phyloP scores from a whole-genome alignment of 768 basidiomycete genomes.

The Pleurotus salmoneostramineus region DNA sequence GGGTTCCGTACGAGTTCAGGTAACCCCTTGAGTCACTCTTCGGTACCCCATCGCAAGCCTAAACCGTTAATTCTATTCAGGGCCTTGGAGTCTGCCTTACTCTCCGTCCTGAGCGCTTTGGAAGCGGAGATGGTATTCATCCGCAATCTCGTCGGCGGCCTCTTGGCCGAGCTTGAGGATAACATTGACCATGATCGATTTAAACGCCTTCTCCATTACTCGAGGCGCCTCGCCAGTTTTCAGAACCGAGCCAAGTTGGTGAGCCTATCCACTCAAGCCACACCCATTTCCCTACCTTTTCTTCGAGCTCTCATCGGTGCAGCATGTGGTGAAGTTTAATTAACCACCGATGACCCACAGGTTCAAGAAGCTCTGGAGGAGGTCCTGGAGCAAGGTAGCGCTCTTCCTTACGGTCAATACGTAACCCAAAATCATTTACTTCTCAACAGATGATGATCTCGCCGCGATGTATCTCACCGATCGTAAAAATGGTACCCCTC shows the following conservation, averaged over 20 bases:
- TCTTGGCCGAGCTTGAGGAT: conserved; percentile 91
- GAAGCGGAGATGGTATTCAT: conserved; percentile 97
- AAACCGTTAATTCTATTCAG: conserved; percentile 36
- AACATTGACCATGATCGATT: conserved; percentile 95
- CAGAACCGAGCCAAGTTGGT: conserved; percentile 89
- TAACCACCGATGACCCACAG: conserved; percentile 30
- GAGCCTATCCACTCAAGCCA: too few species aligned
- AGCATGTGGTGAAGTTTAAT: neutral
- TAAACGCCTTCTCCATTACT: conserved; percentile 88
- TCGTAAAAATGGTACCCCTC: conserved; percentile 59
- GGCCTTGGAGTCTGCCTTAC: conserved; percentile 88
- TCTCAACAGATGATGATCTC: conserved; percentile 78
- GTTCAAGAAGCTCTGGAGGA: conserved; percentile 91
- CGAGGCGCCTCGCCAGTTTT: conserved; percentile 81
- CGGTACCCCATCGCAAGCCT: conserved; percentile 7
- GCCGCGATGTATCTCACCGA: conserved; percentile 94
- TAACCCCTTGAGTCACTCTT: conserved; percentile 31
- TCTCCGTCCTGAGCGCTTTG: conserved; percentile 87
- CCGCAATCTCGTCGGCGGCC: conserved; percentile 82
- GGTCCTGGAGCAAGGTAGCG: conserved; percentile 79
- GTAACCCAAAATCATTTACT: neutral
- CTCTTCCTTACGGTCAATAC: neutral
- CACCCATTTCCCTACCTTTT: too few species aligned
- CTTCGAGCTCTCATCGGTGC: neutral
- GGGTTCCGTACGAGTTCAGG: conserved; percentile 88